These are phyloP conservation scores for Afroboletus lepidellus DNA, from an alignment of 1,284 basidiomycete species.

Conservation along the genomic window DNA sequence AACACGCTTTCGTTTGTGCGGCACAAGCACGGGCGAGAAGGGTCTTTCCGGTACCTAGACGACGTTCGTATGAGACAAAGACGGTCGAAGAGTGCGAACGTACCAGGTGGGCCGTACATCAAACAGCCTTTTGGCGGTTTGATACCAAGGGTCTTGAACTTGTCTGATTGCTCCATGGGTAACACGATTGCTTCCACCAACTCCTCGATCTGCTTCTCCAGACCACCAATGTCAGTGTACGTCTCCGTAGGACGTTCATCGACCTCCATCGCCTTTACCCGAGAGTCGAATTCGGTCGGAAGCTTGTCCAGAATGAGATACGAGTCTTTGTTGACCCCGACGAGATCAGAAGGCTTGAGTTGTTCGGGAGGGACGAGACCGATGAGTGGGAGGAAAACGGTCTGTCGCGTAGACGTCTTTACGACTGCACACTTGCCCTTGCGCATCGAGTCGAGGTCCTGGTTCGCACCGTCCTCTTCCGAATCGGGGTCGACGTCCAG, in stretches of 20 bases:
- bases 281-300: constrained; percentile 97
- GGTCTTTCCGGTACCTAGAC: constrained; percentile 88
- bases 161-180: constrained; percentile 94
- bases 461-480: constrained; percentile 91
- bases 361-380: constrained; percentile 92
- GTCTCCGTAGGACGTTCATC: constrained; percentile 99
- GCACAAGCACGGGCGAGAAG: constrained; percentile 97
- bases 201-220: constrained; percentile 99
- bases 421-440: constrained; percentile 98
- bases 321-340: constrained; percentile 99
- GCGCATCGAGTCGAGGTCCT: constrained; percentile 90
- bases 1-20: constrained; percentile 96
- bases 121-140: constrained; percentile 97
- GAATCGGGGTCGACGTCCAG: constrained; percentile 92
- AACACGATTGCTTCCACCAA: constrained; percentile 91
- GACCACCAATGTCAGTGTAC: constrained; percentile 95
- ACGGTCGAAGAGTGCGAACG: constrained; percentile 5
- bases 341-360: constrained; percentile 89
- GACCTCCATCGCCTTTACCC: constrained; percentile 99
- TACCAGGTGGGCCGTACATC: constrained; percentile 93
- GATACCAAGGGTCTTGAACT: constrained; percentile 96
- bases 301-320: constrained; percentile 96
- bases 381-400: constrained; percentile 97
- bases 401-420: constrained; percentile 97
- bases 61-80: constrained; percentile 1